phyloP scores from a whole-genome alignment of 2,329 filamentous ascomycete genomes.

The Ascochyta pisi region DNA sequence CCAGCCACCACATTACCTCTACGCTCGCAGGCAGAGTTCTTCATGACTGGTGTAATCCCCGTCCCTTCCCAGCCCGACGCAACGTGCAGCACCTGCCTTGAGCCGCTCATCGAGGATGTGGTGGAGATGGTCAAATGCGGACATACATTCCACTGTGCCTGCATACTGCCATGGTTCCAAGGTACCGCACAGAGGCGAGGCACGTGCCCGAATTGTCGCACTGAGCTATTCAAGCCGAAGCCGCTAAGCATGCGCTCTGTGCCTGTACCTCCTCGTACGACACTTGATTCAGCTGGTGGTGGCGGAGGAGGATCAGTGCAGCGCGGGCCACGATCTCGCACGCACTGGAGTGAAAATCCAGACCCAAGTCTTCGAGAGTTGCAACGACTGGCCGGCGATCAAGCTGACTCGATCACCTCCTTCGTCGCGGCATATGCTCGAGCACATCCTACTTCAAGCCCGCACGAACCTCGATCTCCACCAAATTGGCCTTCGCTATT shows the following conservation, averaged over 20 bases:
- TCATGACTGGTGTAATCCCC: slow-evolving; percentile 4
- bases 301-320: no score
- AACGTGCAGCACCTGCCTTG: slow-evolving; percentile 4
- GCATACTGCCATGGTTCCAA: slow-evolving; percentile 5
- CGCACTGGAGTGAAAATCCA: no score
- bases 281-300: no score
- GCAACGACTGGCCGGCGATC: no score
- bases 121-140: slow-evolving; percentile 1
- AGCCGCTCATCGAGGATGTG: slow-evolving; percentile 2
- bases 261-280: no score
- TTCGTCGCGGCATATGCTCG: no score
- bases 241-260: neutral
- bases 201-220: neutral
- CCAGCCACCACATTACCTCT: neutral
- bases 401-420: no score
- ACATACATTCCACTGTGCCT: slow-evolving; percentile 4
- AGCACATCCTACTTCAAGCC: no score
- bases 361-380: no score
- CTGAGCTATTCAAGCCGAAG: neutral
- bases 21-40: slow-evolving; percentile 7
- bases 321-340: no score
- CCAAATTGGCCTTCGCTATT: no score
- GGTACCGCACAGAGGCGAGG: neutral
- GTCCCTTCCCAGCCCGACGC: neutral
- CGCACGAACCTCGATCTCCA: no score